Conservation (phyloP, 2,329 filamentous ascomycete species). For the Plectosphaerella sp. region DNA sequence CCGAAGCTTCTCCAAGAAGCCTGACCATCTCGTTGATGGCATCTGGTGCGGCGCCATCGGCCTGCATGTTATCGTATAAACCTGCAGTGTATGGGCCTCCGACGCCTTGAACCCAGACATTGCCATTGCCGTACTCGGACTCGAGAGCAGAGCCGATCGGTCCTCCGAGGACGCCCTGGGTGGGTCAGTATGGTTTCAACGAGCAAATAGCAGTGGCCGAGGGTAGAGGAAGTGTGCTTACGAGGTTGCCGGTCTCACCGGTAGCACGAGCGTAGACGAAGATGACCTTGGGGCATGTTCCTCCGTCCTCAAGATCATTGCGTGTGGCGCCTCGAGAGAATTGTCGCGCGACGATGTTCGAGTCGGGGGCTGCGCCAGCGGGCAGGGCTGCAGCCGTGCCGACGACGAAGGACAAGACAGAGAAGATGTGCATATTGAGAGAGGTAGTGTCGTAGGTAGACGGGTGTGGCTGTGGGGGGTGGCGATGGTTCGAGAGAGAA, state of each 20-base stretch:
- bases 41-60: constrained; percentile 20
- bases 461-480: too few species aligned
- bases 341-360: too few species aligned
- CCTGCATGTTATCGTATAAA: constrained; percentile 22
- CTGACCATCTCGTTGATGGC: constrained; percentile 23
- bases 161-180: constrained; percentile 16
- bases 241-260: constrained; percentile 33
- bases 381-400: too few species aligned
- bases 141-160: constrained; percentile 20
- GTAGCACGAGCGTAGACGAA: constrained; percentile 34
- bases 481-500: too few species aligned
- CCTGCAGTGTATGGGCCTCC: constrained; percentile 29
- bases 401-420: too few species aligned
- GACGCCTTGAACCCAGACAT: constrained; percentile 38
- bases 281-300: constrained; percentile 19
- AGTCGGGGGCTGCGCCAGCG: too few species aligned
- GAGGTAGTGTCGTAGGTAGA: too few species aligned
- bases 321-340: too few species aligned
- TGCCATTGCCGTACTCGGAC: constrained; percentile 12
- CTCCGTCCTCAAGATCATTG: not conserved
- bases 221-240: constrained; percentile 6
- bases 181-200: too few species aligned
- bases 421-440: too few species aligned
- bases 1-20: constrained; percentile 26
- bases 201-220: too few species aligned